These are phyloP conservation scores for Annona cherimola DNA, from an alignment of 164 flowering plant species.

Conservation along the genomic window DNA sequence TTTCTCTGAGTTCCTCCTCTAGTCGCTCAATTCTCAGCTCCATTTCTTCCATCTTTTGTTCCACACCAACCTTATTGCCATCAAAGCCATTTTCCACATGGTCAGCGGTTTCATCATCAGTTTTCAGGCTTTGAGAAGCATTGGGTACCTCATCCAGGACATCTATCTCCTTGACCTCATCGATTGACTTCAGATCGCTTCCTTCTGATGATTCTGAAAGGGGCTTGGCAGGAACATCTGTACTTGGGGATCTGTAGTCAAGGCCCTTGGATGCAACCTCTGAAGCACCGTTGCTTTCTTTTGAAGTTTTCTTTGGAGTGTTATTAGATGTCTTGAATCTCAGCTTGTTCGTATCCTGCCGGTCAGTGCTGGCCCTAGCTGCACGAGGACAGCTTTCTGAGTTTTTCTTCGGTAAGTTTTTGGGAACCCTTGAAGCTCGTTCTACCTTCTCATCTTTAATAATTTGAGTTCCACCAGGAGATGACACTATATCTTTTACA, in stretches of 20 bases:
- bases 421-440: conserved; percentile 27
- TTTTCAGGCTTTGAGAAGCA: conserved; percentile 40
- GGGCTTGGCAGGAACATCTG: conserved; percentile 36
- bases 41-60: conserved; percentile 66
- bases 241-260: conserved; percentile 23
- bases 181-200: conserved; percentile 38
- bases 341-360: conserved; percentile 25
- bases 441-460: conserved; percentile 51
- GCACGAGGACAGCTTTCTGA: conserved; percentile 19
- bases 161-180: conserved; percentile 51
- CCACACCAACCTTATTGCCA: conserved; percentile 35
- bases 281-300: conserved; percentile 21
- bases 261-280: conserved; percentile 19
- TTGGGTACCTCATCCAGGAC: conserved; percentile 47
- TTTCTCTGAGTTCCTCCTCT: conserved; percentile 90
- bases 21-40: conserved; percentile 72
- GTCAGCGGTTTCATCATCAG: conserved; percentile 47
- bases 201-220: conserved; percentile 69
- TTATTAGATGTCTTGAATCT: conserved; percentile 21
- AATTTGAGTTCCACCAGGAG: conserved; percentile 51
- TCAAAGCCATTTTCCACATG: conserved; percentile 37
- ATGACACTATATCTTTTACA: conserved; percentile 53
- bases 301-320: conserved; percentile 35
- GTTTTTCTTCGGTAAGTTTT: conserved; percentile 22
- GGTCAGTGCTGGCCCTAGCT: conserved; percentile 28